Percentiles rank a stretch among this genome's conserved stretches.
phyloP scores from a whole-genome alignment of 2,329 filamentous ascomycete species.

The Fusarium redolens region DNA sequence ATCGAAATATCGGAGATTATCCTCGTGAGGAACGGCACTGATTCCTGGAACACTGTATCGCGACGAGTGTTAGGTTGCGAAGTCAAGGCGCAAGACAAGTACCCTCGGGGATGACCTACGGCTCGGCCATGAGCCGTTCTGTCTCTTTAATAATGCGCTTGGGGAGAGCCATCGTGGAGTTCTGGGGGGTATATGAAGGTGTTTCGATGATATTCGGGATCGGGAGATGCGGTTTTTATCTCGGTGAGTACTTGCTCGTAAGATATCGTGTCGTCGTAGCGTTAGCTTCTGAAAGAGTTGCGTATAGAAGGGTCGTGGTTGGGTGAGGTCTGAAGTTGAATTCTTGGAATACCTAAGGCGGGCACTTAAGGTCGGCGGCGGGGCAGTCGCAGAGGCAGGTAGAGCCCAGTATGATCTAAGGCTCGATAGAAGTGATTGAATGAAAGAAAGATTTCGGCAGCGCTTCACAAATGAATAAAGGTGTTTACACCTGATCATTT shows the following conservation, averaged over 20 bases:
- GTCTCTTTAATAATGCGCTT: conserved; percentile 99
- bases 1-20: conserved; percentile 98
- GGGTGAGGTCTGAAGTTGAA: conserved; percentile 16
- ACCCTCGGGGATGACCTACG: conserved; percentile 67
- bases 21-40: conserved; percentile 93
- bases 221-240: not conserved
- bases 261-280: not conserved
- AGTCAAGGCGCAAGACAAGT: conserved; percentile 12
- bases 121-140: conserved; percentile 94
- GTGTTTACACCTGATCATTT: not conserved
- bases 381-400: conserved; percentile 17
- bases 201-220: not conserved
- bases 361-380: conserved; percentile 26
- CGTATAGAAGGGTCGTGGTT: conserved; percentile 18
- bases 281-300: conserved; percentile 2
- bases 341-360: conserved; percentile 29
- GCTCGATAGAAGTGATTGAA: not conserved
- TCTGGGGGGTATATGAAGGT: not conserved
- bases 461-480: not conserved
- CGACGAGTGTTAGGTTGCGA: conserved; percentile 35
- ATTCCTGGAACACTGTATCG: conserved; percentile 87
- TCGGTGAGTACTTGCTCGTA: not conserved
- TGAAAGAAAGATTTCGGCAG: not conserved
- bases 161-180: conserved; percentile 75
- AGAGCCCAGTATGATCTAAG: not conserved